Evolutionary conservation across 2,329 filamentous ascomycete species (phyloP).

Genomic region (Calcarisporium arbuscula): DNA sequence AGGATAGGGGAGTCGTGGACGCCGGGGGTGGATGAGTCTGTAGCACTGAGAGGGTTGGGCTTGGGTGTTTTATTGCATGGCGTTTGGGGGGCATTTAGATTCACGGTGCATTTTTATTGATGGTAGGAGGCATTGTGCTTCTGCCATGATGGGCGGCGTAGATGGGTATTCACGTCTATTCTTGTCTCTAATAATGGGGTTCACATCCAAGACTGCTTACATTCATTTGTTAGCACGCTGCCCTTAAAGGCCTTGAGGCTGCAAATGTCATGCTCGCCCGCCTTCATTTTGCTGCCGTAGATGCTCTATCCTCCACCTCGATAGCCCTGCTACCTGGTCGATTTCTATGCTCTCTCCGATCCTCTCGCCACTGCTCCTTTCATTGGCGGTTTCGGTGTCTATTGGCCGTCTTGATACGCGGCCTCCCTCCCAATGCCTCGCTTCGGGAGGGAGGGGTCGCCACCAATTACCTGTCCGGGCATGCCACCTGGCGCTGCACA

Average conservation of each 20-base stretch:
- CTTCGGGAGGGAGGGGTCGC: constrained; percentile 58
- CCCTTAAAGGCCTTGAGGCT: no score
- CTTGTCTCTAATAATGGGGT: no score
- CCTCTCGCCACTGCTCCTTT: constrained; percentile 12
- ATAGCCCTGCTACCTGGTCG: constrained; percentile 32
- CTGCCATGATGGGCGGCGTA: no score
- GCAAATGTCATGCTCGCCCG: no score
- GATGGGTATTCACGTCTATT: no score
- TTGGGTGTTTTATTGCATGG: constrained; percentile 15
- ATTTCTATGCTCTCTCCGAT: constrained; percentile 28
- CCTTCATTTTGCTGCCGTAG: constrained; percentile 19
- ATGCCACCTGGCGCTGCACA: constrained; percentile 71
- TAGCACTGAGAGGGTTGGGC: constrained; percentile 30
- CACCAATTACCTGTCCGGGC: constrained; percentile 61
- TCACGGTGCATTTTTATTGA: no score
- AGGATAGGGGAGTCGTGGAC: constrained; percentile 81
- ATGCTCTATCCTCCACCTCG: constrained; percentile 29
- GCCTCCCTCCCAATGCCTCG: constrained; percentile 59
- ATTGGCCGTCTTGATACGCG: constrained; percentile 16
- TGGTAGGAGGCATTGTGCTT: no score
- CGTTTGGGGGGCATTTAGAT: constrained; percentile 14
- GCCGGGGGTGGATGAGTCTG: constrained; percentile 60
- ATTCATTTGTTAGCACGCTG: no score
- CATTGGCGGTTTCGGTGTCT: constrained; percentile 16
- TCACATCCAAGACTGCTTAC: no score